Evolutionary conservation across 2,329 filamentous ascomycete genomes (phyloP).

Genomic region (Aspergillus sp.): DNA sequence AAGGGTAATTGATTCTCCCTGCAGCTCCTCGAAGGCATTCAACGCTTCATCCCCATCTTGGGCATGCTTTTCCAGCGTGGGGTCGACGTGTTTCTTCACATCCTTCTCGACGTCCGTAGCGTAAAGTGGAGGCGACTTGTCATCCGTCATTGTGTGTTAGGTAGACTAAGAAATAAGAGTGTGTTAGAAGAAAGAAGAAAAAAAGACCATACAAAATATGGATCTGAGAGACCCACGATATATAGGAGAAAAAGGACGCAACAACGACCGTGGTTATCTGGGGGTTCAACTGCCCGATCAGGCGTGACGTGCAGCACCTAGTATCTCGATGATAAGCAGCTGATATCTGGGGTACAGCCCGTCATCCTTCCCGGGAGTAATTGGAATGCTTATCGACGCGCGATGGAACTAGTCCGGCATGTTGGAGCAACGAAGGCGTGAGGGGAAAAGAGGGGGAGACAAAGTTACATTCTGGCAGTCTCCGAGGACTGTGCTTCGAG

Average conservation of each 20-base stretch:
- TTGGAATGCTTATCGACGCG: no score
- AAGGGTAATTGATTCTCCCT: constrained; percentile 49
- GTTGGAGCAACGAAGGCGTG: no score
- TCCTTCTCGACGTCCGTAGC: constrained; percentile 14
- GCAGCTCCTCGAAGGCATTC: constrained; percentile 48
- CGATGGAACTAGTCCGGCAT: no score
- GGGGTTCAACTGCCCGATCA: no score
- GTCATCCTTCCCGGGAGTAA: no score
- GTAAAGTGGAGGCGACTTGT: constrained; percentile 30
- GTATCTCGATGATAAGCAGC: no score
- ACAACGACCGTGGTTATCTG: constrained; percentile 14
- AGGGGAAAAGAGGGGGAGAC: no score
- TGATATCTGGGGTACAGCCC: no score
- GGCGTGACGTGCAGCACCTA: no score
- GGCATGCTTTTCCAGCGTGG: constrained; percentile 46
- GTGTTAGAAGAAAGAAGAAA: neutral
- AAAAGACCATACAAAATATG: neutral
- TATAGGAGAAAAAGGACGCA: constrained; percentile 1
- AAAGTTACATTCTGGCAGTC: no score
- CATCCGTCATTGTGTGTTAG: constrained; percentile 13
- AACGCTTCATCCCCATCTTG: constrained; percentile 58
- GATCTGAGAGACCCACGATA: no score
- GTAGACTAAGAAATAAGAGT: neutral
- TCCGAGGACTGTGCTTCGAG: no score
- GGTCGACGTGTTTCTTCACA: constrained; percentile 15